Evolutionary conservation across 352 stramenopile genomes (phyloP).

Genomic region (Pythium scleroteichum): DNA sequence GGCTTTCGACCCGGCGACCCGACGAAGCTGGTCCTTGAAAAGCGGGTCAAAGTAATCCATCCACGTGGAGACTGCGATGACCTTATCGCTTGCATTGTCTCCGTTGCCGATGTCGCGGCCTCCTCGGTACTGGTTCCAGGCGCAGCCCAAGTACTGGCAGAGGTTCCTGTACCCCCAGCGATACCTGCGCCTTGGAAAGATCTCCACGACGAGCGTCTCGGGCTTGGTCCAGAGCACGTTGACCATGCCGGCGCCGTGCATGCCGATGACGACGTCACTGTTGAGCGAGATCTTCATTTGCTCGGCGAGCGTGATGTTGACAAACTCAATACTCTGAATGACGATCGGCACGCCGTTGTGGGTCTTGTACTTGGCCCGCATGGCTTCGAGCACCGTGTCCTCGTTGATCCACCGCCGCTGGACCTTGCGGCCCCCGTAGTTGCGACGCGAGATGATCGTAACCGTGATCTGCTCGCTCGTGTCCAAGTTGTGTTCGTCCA

Average conservation of each 20-base stretch:
- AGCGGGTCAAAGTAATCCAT: conserved; percentile 51
- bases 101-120: conserved; percentile 29
- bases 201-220: conserved; percentile 61
- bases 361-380: conserved; percentile 21
- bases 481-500: neutral
- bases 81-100: conserved; percentile 56
- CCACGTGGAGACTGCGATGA: conserved; percentile 52
- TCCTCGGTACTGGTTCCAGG: conserved; percentile 51
- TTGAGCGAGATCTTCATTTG: conserved; percentile 67
- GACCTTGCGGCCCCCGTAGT: conserved; percentile 24
- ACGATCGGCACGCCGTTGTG: conserved; percentile 24
- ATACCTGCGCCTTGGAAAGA: conserved; percentile 54
- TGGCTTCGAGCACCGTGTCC: conserved; percentile 16
- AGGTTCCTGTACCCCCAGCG: conserved; percentile 80
- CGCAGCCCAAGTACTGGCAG: conserved; percentile 67
- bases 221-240: conserved; percentile 72
- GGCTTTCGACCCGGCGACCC: neutral
- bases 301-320: conserved; percentile 46
- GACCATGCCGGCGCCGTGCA: conserved; percentile 80
- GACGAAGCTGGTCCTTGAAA: conserved; percentile 25
- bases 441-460: conserved; percentile 31
- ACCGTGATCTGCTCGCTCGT: conserved; percentile 10
- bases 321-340: conserved; percentile 69
- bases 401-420: conserved; percentile 35
- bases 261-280: conserved; percentile 80